phyloP scores from a whole-genome alignment of 768 basidiomycete species.

The Rhizopogon vinicolor region DNA sequence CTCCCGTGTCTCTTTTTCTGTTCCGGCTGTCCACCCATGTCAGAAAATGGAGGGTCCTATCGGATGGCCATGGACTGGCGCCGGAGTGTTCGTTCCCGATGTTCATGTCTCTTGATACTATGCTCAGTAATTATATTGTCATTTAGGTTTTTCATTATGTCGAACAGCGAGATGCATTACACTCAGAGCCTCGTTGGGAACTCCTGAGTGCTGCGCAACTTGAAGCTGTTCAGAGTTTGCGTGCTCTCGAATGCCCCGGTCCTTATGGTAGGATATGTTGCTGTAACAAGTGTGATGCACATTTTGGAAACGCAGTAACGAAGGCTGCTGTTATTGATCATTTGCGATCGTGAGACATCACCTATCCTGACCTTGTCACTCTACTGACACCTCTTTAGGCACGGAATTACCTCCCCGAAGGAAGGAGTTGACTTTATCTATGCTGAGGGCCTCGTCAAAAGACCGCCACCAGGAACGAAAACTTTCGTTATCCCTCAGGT shows the following conservation, averaged over 20 bases:
- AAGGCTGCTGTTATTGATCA: neutral
- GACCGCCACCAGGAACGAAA: neutral
- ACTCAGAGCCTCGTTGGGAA: neutral
- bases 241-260: neutral
- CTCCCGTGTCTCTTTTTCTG: neutral
- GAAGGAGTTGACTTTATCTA: neutral
- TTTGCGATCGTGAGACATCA: neutral
- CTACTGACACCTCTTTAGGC: neutral
- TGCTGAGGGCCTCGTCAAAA: neutral
- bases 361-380: neutral
- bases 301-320: neutral
- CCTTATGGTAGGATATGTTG: neutral
- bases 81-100: neutral
- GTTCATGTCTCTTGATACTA: neutral
- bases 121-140: neutral
- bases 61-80: slow-evolving; percentile 1
- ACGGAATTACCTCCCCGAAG: neutral
- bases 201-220: slow-evolving; percentile 1
- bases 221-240: neutral
- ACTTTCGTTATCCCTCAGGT: neutral
- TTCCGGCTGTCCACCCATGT: neutral
- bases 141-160: neutral
- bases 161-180: neutral
- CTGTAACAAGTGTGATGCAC: neutral
- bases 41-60: neutral